Base-by-base conservation (phyloP, 179 eudicot species). In the Amaranthus tricolor region DNA sequence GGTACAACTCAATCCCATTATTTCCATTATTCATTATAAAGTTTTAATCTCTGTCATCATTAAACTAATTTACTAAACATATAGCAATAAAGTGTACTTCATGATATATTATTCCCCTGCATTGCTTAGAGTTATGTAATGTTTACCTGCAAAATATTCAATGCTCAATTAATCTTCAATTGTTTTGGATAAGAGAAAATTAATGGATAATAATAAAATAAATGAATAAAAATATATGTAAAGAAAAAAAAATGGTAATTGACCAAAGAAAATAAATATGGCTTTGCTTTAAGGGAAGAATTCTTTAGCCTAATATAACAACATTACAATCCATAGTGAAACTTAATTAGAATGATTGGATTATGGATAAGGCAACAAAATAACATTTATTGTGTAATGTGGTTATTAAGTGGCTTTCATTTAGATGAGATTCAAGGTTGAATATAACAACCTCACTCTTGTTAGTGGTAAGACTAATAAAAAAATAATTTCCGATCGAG, bases 201-300 rank as follows among this genome's bases (percentile, higher is more conserved):
- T 48, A 57, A 16, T 45, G 20, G 17, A 21, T 14, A 31, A 52
- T 8, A 45, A 12, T 43, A 12, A 50, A 48, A 14, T 56, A 52
- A 24, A 0, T 14, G 6, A 21, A 7, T 53, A 59, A 43, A 14
- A 55, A 70, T 75, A 79, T 75, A 79, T 59, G 45, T 45, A 74
- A 2, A 31, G 40, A 21, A 66, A 8, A 21, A 7, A 50, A 15
- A 20, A 17, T 59, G 54, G 63, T 17, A 74, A 74, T 72, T 80
- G 77, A 75, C 9, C 17, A 40, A 48, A 52, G 50, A 43, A 64
- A 47, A 72, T n/a, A 67, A 73, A 31, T 77, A 15, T 77, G 72
- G 57, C 84, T 81, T 81, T 69, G 75, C 78, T 74, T 69, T 74
- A 75, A 77, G 62, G 84, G 44, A 78, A 76, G 80, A 80, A 76